phyloP scores from a whole-genome alignment of 371 early-diverging fungal species.

The Quaeritorhiza haematococci region DNA sequence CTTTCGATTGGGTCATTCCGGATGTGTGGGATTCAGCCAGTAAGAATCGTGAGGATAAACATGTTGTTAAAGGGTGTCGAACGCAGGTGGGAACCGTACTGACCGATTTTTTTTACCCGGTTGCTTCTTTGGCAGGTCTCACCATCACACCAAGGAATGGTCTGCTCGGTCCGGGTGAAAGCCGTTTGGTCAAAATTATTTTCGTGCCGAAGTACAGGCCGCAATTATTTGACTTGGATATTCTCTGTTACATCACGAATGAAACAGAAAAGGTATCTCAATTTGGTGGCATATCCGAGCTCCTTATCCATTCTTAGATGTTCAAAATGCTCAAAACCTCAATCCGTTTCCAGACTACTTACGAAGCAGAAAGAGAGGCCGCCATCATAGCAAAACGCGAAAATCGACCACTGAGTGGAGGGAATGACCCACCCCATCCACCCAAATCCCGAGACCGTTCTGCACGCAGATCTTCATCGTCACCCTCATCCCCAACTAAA shows the following conservation, averaged over 20 bases:
- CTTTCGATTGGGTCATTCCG: conserved; percentile 32
- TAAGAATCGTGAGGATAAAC: too few species aligned
- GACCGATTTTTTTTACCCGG: too few species aligned
- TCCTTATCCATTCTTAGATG: not conserved
- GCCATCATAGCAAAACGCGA: conserved; percentile 18
- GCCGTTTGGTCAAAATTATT: conserved; percentile 27
- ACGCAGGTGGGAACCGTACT: too few species aligned
- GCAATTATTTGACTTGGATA: conserved; percentile 20
- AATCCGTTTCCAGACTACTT: not conserved
- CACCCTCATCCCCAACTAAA: conserved; percentile 4
- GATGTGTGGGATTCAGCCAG: too few species aligned
- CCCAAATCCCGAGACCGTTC: too few species aligned
- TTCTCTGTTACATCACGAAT: conserved; percentile 32
- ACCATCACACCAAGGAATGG: conserved; percentile 26
- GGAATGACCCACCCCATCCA: not conserved
- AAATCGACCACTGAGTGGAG: conserved; percentile 8
- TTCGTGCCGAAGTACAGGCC: conserved; percentile 17
- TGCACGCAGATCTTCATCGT: too few species aligned
- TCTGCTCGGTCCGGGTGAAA: conserved; percentile 20
- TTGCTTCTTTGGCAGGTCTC: conserved; percentile 10
- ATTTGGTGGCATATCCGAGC: not conserved
- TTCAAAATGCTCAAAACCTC: too few species aligned
- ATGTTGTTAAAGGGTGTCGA: too few species aligned
- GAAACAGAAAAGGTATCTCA: conserved; percentile 30
- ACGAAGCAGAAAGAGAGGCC: conserved; percentile 9